Base-by-base conservation (phyloP, 306 rosid species). In the Quercus ilex region DNA sequence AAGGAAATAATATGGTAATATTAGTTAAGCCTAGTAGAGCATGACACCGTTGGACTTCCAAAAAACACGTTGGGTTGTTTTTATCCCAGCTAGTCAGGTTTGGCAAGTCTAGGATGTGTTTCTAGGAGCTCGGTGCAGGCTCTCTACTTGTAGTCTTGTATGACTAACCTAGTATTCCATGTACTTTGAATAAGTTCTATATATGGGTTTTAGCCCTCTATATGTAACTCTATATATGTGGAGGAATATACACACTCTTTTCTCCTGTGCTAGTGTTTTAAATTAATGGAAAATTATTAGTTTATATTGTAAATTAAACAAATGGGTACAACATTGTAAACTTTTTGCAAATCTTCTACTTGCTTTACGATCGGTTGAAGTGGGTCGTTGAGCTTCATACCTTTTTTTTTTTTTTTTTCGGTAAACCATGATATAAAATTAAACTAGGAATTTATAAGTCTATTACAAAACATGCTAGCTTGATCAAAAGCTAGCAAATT, bases 51-150 rank as follows among this genome's bases (percentile, higher is more conserved):
- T 20, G 23, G 78, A 38, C 28, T 68, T 53, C 26, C 51, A 28
- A 58, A 64, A 73, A 84, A 65, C 46, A 20, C 68, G 78, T 80
- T 78, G 82, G 85, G 77, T 85, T 46, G 58, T 80, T 75, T 82
- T 84, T 67, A 77, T 80, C 73, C 77, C 81, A 71, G 14, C 30
- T 31, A 35, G 35, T 41, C 55, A 65, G 26, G 9, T 52, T 51
- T 55, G 64, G 38, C 28, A 25, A 73, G 20, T 15, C 13, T 1
- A 10, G 4, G 72, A 67, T 67, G 33, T 67, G 52, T 15, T 63
- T 25, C 20, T n/a, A 19, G 25, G 72, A 67, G 72, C 70, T 64
- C 31, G 7, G 19, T 75, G 14, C 26, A 23, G 30, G 60, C 71
- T 35, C 28, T 59, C 56, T 75, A 63, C n/a, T 4, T 67, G 52